Conservation (phyloP, 2,329 filamentous ascomycete genomes). For the Metarhizium rileyi region DNA sequence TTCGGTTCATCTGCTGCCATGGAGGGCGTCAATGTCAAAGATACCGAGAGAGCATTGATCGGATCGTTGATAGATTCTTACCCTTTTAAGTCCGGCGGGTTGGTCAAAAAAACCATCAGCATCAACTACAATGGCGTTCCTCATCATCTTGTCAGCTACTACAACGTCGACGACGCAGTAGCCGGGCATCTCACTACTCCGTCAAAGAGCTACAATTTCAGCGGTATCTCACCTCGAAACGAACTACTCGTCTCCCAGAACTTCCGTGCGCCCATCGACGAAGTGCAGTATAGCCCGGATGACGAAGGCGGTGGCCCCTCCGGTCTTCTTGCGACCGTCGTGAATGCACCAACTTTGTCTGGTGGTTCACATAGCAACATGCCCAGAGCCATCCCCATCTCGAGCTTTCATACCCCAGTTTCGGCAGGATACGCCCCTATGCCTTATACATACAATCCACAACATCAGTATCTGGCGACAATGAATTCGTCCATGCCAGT, state of each 20-base stretch:
- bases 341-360: conserved; percentile 9
- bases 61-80: conserved; percentile 87
- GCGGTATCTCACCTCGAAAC: conserved; percentile 40
- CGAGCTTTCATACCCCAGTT: conserved; percentile 11
- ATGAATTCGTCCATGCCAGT: conserved; percentile 6
- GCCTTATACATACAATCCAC: conserved; percentile 2
- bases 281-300: conserved; percentile 32
- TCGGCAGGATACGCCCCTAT: conserved; percentile 7
- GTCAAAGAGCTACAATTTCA: conserved; percentile 30
- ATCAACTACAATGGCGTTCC: conserved; percentile 63
- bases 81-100: conserved; percentile 68
- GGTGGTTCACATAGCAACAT: conserved; percentile 9
- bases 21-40: conserved; percentile 13
- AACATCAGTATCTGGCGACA: conserved; percentile 3
- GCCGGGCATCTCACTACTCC: conserved; percentile 49
- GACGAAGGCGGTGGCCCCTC: conserved; percentile 3
- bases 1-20: conserved; percentile 5
- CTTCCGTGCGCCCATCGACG: conserved; percentile 57
- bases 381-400: conserved; percentile 17
- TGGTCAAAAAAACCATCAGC: conserved; percentile 91
- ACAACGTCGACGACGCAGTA: conserved; percentile 71
- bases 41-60: conserved; percentile 41
- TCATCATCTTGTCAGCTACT: conserved; percentile 85
- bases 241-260: conserved; percentile 54
- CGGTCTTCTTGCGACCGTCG: conserved; percentile 8